These are phyloP conservation scores for Nematodospora valgi DNA, from an alignment of 805 yeast genomes.

Conservation along the genomic window DNA sequence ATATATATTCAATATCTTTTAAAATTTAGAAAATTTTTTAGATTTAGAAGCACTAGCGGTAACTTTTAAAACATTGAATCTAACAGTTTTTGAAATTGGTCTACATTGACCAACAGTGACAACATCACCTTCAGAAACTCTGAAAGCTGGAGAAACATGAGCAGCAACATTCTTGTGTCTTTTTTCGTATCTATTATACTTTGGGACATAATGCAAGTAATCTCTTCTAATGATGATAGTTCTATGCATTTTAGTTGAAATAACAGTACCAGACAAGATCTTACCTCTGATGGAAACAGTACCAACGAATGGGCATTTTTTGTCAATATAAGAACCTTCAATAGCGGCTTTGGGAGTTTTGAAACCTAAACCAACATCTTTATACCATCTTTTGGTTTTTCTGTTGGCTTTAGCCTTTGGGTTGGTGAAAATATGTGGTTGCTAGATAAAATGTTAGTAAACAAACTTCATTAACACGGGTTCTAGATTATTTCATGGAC, in stretches of 20 bases:
- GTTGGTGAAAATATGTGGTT: conserved; percentile 99
- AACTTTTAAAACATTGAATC: conserved; percentile 99
- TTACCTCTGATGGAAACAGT: conserved; percentile 98
- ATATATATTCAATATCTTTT: conserved; percentile 29
- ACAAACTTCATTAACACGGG: too few relatives aligned
- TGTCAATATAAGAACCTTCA: conserved; percentile 98
- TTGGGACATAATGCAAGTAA: conserved; percentile 99
- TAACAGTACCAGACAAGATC: conserved; percentile 99
- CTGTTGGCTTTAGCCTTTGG: conserved; percentile 98
- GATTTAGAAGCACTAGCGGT: conserved; percentile 82
- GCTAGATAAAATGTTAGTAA: conserved; percentile 50
- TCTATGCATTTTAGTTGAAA: conserved; percentile 99
- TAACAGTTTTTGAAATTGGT: conserved; percentile 99
- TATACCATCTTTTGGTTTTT: conserved; percentile 99
- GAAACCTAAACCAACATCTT: conserved; percentile 99
- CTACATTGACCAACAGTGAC: conserved; percentile 99
- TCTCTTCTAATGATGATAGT: conserved; percentile 99
- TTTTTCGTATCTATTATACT: conserved; percentile 99
- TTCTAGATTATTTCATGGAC: neutral
- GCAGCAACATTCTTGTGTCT: conserved; percentile 99
- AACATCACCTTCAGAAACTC: conserved; percentile 97
- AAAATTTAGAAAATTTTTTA: conserved; percentile 96
- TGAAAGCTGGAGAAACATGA: conserved; percentile 99
- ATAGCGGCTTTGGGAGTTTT: conserved; percentile 99
- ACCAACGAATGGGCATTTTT: conserved; percentile 99